A percentile compares a stretch with the other conserved stretches of the same genome.
Conservation (phyloP, 768 basidiomycete genomes). For the Kwoniella botswanensis region DNA sequence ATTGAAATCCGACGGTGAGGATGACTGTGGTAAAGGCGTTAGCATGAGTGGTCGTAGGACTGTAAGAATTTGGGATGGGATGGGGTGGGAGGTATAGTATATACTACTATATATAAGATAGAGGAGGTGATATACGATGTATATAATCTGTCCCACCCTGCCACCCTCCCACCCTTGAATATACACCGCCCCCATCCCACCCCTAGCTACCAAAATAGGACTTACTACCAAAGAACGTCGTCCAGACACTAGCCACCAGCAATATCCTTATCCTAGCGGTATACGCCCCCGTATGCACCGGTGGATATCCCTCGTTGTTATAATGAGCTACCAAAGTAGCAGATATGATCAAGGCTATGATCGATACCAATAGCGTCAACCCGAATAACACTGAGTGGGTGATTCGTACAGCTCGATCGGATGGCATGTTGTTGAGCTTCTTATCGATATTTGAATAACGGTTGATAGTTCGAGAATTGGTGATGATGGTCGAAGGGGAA, state of each 20-base stretch:
- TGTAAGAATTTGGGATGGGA: background rate
- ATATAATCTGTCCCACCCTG: background rate
- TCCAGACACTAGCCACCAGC: slow-evolving; percentile 52
- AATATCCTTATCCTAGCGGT: slow-evolving; percentile 57
- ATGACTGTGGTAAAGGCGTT: slow-evolving; percentile 38
- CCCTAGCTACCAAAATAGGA: slow-evolving; percentile 8
- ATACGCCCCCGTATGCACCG: slow-evolving; percentile 43
- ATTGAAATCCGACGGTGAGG: slow-evolving; percentile 52
- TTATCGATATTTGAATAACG: background rate
- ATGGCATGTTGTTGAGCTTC: slow-evolving; percentile 35
- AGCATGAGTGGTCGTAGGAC: background rate
- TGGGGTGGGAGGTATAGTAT: no score
- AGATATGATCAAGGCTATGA: slow-evolving; percentile 55
- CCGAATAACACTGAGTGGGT: slow-evolving; percentile 50
- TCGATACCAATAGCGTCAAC: slow-evolving; percentile 45
- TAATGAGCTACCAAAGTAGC: slow-evolving; percentile 45
- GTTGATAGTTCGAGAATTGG: no score
- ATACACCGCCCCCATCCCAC: background rate
- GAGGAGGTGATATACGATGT: background rate
- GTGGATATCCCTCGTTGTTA: slow-evolving; percentile 45
- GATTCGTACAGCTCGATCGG: slow-evolving; percentile 47
- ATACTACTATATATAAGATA: background rate
- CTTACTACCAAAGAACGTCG: slow-evolving; percentile 48
- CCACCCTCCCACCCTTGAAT: background rate
- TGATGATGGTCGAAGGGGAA: background rate